Evolutionary conservation across 2,329 filamentous ascomycete genomes (phyloP), one percentile per base, ranked within the genome.

Genomic region (Scytalidium lignicola): DNA sequence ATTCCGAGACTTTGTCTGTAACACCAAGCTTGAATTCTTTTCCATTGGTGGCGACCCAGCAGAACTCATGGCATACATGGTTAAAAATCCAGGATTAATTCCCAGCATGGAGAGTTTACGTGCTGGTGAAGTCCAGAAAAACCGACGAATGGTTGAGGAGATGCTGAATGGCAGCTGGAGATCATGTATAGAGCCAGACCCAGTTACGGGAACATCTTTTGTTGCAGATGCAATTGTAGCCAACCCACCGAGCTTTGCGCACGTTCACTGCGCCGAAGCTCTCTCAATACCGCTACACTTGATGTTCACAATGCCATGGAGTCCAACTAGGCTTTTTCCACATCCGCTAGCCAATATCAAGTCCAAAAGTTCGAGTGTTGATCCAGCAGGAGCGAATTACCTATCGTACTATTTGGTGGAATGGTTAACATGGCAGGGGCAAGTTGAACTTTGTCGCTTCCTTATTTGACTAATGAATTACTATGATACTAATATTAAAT

Each of bases 51-150:
- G 55, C 2, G 83, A 89, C 60, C 86, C 86, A 1, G 77, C 81
- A 2, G 78, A 85, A 59, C 71, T 89, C 41, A 89, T 89, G 86
- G 86, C 88, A 61, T 93, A 90, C 62, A 93, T 93, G 88, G 88
- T 92, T 41, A 90, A 90, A 67, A 86, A 92, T 56, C 88, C 88
- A 0, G 87, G 88, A 0, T 71, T 93, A 32, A 87, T 93, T 81
- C 89, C 89, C 1, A 84, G 84, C 0, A 79, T 90, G 51, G 82
- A 90, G 43, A 82, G 85, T 0, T 67, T 93, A 42, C 80, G 80
- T 51, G 85, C 77, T 54, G 88, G 88, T 3, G 88, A 92, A 61
- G 79, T 93, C 44, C 82, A 77, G 29, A 84, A 82, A 65, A 75
- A 87, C 23, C 76, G 88, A 18, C 80, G 76, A 53, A 86, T 84